These are phyloP conservation scores for Sordariomycetes sp. DNA, from an alignment of 2,329 filamentous ascomycete species.

Conservation along the genomic window DNA sequence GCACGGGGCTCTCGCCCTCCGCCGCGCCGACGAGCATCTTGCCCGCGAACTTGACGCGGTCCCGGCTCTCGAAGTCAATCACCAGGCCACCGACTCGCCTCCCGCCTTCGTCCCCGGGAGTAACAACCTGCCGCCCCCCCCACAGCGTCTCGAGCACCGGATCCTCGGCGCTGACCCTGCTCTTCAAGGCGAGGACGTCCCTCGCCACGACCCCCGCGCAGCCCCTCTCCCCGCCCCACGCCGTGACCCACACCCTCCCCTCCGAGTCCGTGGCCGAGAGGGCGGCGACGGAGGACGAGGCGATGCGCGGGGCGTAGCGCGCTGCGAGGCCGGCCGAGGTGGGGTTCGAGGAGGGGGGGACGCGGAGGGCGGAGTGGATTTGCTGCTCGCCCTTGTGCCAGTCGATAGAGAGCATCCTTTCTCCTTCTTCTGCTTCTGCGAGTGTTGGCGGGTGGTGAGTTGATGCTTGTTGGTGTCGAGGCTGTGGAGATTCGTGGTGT, in stretches of 20 bases:
- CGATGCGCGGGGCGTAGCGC: slow-evolving; percentile 46
- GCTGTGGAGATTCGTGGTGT: background rate
- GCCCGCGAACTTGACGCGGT: slow-evolving; percentile 63
- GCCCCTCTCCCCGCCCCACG: slow-evolving; percentile 63
- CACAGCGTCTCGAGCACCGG: slow-evolving; percentile 56
- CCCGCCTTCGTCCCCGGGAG: slow-evolving; percentile 22
- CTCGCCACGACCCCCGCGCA: slow-evolving; percentile 51
- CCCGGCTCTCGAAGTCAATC: slow-evolving; percentile 53
- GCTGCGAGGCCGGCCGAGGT: slow-evolving; percentile 49
- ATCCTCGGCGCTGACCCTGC: slow-evolving; percentile 44
- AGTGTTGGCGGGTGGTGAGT: background rate
- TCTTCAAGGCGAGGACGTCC: slow-evolving; percentile 49
- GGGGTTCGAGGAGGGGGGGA: slow-evolving; percentile 69
- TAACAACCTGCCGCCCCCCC: slow-evolving; percentile 23
- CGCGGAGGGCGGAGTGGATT: slow-evolving; percentile 48
- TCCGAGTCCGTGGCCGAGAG: slow-evolving; percentile 57
- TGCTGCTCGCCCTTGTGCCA: slow-evolving; percentile 40
- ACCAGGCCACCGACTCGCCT: slow-evolving; percentile 28
- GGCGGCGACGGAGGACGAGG: slow-evolving; percentile 53
- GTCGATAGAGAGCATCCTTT: background rate
- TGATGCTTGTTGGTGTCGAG: background rate
- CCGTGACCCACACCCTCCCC: slow-evolving; percentile 58
- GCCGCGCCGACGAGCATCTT: slow-evolving; percentile 52
- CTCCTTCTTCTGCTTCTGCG: background rate
- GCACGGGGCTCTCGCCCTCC: slow-evolving; percentile 17